Conservation (phyloP, 805 yeast species). For the Metschnikowia reukaufii region DNA sequence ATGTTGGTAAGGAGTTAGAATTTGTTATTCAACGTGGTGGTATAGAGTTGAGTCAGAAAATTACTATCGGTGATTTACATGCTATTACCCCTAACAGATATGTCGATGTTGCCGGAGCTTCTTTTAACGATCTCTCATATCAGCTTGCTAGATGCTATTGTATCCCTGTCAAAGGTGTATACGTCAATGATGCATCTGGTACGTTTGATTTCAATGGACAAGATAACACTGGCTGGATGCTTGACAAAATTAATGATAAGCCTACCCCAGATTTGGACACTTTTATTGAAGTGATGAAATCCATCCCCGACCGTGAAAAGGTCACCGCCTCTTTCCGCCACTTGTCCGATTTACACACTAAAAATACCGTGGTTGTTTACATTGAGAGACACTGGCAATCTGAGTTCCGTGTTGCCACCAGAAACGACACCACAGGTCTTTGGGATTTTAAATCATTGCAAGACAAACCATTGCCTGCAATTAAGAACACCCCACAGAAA, state of each 20-base stretch:
- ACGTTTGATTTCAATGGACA: constrained; percentile 62
- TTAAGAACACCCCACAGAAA: constrained; percentile 50
- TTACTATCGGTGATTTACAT: constrained; percentile 74
- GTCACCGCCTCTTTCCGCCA: constrained; percentile 74
- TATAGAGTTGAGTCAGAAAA: constrained; percentile 46
- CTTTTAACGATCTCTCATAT: constrained; percentile 81
- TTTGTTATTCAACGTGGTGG: constrained; percentile 61
- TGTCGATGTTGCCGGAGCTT: constrained; percentile 82
- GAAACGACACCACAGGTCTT: constrained; percentile 56
- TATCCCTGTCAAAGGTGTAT: constrained; percentile 83
- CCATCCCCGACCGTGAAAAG: constrained; percentile 72
- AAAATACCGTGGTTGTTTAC: constrained; percentile 60
- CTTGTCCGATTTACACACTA: constrained; percentile 76
- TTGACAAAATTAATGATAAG: constrained; percentile 73
- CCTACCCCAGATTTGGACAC: constrained; percentile 74
- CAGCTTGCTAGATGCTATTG: constrained; percentile 86
- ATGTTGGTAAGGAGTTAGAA: constrained; percentile 58
- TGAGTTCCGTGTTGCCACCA: constrained; percentile 63
- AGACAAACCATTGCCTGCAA: constrained; percentile 63
- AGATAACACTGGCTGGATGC: constrained; percentile 74
- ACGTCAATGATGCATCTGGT: constrained; percentile 72
- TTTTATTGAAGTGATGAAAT: constrained; percentile 74
- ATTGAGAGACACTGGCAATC: constrained; percentile 86
- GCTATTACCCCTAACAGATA: constrained; percentile 78
- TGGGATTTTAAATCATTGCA: constrained; percentile 56